Evolutionary conservation across 345 rosid species (phyloP).

Genomic region (Populus davidiana): DNA sequence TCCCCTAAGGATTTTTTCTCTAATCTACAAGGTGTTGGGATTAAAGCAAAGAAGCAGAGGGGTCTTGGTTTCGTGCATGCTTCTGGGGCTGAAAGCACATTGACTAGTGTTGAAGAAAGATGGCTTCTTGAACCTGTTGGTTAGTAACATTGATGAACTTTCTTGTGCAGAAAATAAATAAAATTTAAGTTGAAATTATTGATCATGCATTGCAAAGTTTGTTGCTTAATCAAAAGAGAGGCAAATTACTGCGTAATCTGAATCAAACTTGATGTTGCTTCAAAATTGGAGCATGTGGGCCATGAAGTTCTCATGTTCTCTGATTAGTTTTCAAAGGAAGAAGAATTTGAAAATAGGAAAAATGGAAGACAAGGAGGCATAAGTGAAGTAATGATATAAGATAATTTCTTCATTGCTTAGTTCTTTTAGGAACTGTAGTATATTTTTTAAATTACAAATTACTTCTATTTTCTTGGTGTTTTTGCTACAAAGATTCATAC

Average conservation of each 20-base stretch:
- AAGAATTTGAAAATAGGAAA: too few species aligned
- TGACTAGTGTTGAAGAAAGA: slow-evolving; percentile 38
- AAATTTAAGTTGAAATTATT: background rate
- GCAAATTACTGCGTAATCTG: background rate
- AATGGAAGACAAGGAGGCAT: too few species aligned
- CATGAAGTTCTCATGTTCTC: too few species aligned
- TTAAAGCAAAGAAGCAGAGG: slow-evolving; percentile 22
- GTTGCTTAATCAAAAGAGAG: too few species aligned
- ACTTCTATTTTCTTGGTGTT: too few species aligned
- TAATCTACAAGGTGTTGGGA: slow-evolving; percentile 25
- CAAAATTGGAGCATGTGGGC: too few species aligned
- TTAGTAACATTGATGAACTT: slow-evolving; percentile 13
- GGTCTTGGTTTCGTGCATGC: slow-evolving; percentile 35
- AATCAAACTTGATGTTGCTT: background rate
- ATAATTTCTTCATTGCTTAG: too few species aligned
- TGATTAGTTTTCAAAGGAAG: too few species aligned
- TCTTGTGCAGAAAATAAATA: background rate
- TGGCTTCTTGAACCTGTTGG: slow-evolving; percentile 95
- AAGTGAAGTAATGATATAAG: too few species aligned
- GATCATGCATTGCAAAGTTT: background rate
- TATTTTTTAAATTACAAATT: too few species aligned
- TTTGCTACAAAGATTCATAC: too few species aligned
- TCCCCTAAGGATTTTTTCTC: slow-evolving; percentile 18
- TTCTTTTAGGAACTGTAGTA: too few species aligned
- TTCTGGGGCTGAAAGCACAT: slow-evolving; percentile 36